These are phyloP conservation scores for Cucumis hystrix DNA, from an alignment of 306 rosid species.

Conservation along the genomic window DNA sequence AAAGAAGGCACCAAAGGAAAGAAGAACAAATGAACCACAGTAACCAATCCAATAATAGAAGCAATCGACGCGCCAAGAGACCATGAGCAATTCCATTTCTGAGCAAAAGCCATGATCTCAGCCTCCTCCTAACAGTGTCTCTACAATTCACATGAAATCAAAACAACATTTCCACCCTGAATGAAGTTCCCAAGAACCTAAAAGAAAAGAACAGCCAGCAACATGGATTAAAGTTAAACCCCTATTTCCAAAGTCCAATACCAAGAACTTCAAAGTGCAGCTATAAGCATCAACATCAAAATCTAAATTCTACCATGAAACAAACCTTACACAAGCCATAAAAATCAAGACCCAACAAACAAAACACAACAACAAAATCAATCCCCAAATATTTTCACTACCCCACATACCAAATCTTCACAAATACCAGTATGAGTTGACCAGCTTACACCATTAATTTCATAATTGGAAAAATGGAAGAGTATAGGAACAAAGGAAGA, in stretches of 20 bases:
- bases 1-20: constrained; percentile 69
- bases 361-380: background rate
- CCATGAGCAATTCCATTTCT: constrained; percentile 63
- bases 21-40: constrained; percentile 61
- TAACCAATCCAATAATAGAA: constrained; percentile 48
- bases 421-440: background rate
- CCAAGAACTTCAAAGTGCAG: background rate
- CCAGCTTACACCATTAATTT: background rate
- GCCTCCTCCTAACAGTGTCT: background rate
- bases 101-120: constrained; percentile 42
- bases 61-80: constrained; percentile 48
- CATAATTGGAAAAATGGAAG: background rate
- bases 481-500: background rate
- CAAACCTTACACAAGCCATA: background rate
- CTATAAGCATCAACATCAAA: background rate
- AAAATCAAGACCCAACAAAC: background rate
- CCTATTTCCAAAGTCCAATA: background rate
- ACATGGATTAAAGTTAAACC: background rate
- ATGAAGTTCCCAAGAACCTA: background rate
- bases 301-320: background rate
- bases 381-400: background rate
- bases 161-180: background rate
- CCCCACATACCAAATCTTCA: background rate
- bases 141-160: background rate
- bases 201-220: background rate